phyloP scores from a whole-genome alignment of 2,329 filamentous ascomycete genomes.

The Pestalotiopsis fici region DNA sequence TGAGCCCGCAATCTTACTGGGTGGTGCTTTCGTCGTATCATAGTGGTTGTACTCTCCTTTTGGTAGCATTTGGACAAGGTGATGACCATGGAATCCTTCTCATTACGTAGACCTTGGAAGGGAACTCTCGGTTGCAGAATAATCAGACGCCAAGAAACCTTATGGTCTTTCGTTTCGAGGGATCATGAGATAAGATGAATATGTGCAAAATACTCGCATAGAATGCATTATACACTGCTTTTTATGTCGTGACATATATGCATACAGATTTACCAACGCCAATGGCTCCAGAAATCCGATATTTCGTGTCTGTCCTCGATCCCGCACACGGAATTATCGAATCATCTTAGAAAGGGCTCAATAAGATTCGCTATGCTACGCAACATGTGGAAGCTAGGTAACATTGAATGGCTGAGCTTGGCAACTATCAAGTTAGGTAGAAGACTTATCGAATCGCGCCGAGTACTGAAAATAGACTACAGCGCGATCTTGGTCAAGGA shows the following conservation, averaged over 20 bases:
- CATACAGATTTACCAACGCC: too few species aligned
- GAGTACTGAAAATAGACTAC: neutral
- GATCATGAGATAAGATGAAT: neutral
- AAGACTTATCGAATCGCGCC: neutral
- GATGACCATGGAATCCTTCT: neutral
- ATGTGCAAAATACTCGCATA: neutral
- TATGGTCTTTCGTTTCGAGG: neutral
- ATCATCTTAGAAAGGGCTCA: neutral
- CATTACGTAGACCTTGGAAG: neutral
- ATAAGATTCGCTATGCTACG: neutral
- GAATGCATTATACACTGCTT: neutral
- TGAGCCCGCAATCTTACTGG: constrained; percentile 78
- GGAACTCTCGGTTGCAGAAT: neutral
- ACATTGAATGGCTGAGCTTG: neutral
- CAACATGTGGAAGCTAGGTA: neutral
- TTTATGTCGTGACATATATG: too few species aligned
- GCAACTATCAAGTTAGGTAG: neutral
- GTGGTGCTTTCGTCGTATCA: constrained; percentile 65
- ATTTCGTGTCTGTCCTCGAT: too few species aligned
- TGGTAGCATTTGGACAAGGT: neutral
- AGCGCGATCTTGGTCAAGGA: neutral
- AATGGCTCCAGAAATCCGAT: too few species aligned
- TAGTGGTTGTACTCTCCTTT: neutral
- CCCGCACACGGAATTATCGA: neutral
- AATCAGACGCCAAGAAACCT: neutral